Base-by-base conservation (phyloP, 1,284 basidiomycete genomes). In the Cryptococcus sp. region DNA sequence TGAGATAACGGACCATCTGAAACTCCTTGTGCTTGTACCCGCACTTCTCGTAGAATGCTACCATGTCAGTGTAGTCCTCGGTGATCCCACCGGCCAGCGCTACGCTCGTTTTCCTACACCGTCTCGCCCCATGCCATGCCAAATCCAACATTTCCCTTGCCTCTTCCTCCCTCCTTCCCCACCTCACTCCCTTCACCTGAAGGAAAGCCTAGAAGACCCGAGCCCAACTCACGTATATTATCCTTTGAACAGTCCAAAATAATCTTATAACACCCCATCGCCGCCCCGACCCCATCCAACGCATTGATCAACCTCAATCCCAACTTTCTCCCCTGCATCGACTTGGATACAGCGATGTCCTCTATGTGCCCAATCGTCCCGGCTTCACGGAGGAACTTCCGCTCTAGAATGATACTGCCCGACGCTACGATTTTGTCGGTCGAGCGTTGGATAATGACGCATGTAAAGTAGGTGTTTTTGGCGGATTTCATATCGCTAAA, bases 31-130 rank as follows among this genome's bases (percentile, higher is more conserved):
- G 84, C 69, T 80, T 78, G 50, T 48, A 74, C 31, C 92, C 93
- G 69, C 94, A 98, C 74, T 97, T 97, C 74, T 90, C 79, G 73
- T 98, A 98, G 76, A 98, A 98, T 1, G 88, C 90, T 93, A 48
- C 11, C 45, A 33, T 47, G 12, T 6, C 21, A 7, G 40, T n/a
- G n/a, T n/a, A n/a, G n/a, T n/a, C n/a, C n/a, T n/a, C n/a, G n/a
- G n/a, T n/a, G n/a, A n/a, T n/a, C n/a, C n/a, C n/a, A n/a, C n/a
- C n/a, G n/a, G n/a, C n/a, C n/a, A n/a, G n/a, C n/a, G n/a, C n/a
- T n/a, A n/a, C n/a, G n/a, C n/a, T n/a, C n/a, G n/a, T n/a, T n/a
- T n/a, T n/a, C n/a, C n/a, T n/a, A n/a, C n/a, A n/a, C n/a, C n/a
- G n/a, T n/a, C n/a, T n/a, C n/a, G n/a, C n/a, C n/a, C n/a, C n/a